Evolutionary conservation across 805 yeast genomes (phyloP).

Genomic region (Pichia scutulata): DNA sequence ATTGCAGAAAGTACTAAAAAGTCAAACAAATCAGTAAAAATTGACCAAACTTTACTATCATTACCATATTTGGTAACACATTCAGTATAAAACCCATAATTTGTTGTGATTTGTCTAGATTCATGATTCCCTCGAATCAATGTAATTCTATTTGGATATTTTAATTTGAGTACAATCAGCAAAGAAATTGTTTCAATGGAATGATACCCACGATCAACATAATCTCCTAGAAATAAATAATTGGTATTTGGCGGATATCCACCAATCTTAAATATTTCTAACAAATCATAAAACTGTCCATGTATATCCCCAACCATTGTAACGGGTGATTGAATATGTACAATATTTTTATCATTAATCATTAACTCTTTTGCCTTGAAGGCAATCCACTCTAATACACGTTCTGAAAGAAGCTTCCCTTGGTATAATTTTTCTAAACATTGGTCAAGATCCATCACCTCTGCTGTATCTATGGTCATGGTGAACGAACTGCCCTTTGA

Average conservation of each 20-base stretch:
- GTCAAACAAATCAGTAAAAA: slow-evolving; percentile 89
- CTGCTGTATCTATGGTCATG: slow-evolving; percentile 11
- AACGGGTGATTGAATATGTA: slow-evolving; percentile 76
- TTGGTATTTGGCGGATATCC: slow-evolving; percentile 92
- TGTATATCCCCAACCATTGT: slow-evolving; percentile 97
- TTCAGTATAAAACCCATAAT: slow-evolving; percentile 94
- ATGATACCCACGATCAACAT: slow-evolving; percentile 92
- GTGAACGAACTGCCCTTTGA: not conserved
- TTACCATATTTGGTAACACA: slow-evolving; percentile 82
- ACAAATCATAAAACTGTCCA: slow-evolving; percentile 90
- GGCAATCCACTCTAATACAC: slow-evolving; percentile 64
- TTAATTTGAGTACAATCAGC: slow-evolving; percentile 70
- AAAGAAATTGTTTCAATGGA: slow-evolving; percentile 88
- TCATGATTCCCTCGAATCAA: slow-evolving; percentile 94
- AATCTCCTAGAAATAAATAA: slow-evolving; percentile 89
- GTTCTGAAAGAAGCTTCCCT: slow-evolving; percentile 63
- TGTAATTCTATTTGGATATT: slow-evolving; percentile 80
- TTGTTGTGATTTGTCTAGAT: slow-evolving; percentile 92
- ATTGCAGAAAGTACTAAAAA: slow-evolving; percentile 83
- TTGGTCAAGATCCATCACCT: slow-evolving; percentile 49
- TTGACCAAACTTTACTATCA: slow-evolving; percentile 70
- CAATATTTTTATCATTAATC: slow-evolving; percentile 77
- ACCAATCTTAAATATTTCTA: slow-evolving; percentile 90
- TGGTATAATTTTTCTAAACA: slow-evolving; percentile 60
- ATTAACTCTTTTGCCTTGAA: slow-evolving; percentile 76